Percentiles rank a stretch among this genome's conserved stretches.
These are phyloP conservation scores for Phytophthora citrophthora DNA, from an alignment of 352 stramenopile species.

Conservation along the genomic window DNA sequence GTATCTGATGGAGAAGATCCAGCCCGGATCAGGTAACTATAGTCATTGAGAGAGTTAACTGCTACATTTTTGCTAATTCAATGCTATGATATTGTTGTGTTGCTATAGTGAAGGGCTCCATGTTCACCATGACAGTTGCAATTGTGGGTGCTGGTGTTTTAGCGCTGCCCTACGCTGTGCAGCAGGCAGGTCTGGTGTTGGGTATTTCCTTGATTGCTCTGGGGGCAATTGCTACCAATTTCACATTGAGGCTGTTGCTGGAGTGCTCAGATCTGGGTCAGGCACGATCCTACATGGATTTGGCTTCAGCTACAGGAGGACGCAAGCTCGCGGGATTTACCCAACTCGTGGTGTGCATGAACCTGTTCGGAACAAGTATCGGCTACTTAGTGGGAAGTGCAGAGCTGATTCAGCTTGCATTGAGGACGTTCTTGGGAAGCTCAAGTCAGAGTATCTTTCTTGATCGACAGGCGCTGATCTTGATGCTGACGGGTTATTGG, in stretches of 20 bases:
- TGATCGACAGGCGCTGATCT: conserved; percentile 71
- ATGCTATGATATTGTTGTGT: background rate
- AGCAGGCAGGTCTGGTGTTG: conserved; percentile 77
- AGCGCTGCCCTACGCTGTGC: conserved; percentile 79
- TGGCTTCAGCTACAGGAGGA: conserved; percentile 71
- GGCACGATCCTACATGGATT: conserved; percentile 84
- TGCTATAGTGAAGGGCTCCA: conserved; percentile 85
- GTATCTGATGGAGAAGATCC: conserved; percentile 85
- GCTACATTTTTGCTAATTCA: conserved; percentile 6
- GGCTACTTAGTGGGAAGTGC: conserved; percentile 85
- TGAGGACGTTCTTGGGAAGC: conserved; percentile 54
- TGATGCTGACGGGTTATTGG: conserved; percentile 66
- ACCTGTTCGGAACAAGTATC: conserved; percentile 89
- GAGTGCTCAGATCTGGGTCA: conserved; percentile 78
- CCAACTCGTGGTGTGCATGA: conserved; percentile 82
- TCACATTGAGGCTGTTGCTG: conserved; percentile 82
- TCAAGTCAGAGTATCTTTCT: conserved; percentile 60
- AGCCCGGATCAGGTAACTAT: conserved; percentile 74
- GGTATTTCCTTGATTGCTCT: conserved; percentile 72
- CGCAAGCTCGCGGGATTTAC: conserved; percentile 72
- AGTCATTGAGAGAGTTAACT: background rate
- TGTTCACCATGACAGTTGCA: conserved; percentile 91
- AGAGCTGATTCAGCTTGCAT: conserved; percentile 74
- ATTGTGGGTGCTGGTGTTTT: conserved; percentile 87
- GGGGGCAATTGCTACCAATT: conserved; percentile 81